These are phyloP conservation scores for Cryoendolithus antarcticus DNA, from an alignment of 2,329 filamentous ascomycete genomes.

Conservation along the genomic window DNA sequence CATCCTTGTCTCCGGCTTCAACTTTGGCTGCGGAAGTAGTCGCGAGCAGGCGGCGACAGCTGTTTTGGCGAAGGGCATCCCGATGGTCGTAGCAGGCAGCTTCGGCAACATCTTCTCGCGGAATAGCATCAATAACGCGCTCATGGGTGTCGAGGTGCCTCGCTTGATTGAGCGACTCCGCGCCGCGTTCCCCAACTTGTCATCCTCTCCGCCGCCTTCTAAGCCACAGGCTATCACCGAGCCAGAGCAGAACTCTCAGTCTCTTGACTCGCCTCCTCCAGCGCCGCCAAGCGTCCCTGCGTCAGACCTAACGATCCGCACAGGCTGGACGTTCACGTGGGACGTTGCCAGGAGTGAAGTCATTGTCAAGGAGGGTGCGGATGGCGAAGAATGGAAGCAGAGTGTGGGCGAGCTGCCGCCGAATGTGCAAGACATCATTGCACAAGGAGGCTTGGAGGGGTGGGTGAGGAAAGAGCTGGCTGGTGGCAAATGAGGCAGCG, in stretches of 20 bases:
- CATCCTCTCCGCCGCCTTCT: too few species aligned
- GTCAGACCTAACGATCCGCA: constrained; percentile 55
- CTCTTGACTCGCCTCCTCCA: constrained; percentile 38
- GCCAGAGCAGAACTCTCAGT: constrained; percentile 38
- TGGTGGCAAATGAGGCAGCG: not conserved
- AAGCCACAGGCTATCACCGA: constrained; percentile 32
- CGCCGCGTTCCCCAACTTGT: constrained; percentile 37
- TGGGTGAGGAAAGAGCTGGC: constrained; percentile 65
- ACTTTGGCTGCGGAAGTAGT: constrained; percentile 74
- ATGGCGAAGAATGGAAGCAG: constrained; percentile 59
- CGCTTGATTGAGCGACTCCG: constrained; percentile 55
- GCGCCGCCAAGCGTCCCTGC: constrained; percentile 22
- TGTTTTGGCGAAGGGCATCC: constrained; percentile 68
- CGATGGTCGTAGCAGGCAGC: constrained; percentile 66
- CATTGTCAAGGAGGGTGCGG: constrained; percentile 55
- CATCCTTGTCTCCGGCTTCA: constrained; percentile 74
- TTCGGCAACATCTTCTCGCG: constrained; percentile 75
- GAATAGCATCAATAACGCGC: constrained; percentile 68
- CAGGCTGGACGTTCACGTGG: constrained; percentile 75
- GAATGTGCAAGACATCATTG: constrained; percentile 76
- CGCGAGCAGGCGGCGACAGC: constrained; percentile 83
- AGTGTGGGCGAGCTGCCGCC: constrained; percentile 73
- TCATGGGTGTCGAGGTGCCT: constrained; percentile 61
- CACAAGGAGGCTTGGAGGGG: constrained; percentile 62
- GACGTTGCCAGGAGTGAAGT: constrained; percentile 63